Base-by-base conservation (phyloP, 139 green algal species). In the Astrephomene gubernaculifera region DNA sequence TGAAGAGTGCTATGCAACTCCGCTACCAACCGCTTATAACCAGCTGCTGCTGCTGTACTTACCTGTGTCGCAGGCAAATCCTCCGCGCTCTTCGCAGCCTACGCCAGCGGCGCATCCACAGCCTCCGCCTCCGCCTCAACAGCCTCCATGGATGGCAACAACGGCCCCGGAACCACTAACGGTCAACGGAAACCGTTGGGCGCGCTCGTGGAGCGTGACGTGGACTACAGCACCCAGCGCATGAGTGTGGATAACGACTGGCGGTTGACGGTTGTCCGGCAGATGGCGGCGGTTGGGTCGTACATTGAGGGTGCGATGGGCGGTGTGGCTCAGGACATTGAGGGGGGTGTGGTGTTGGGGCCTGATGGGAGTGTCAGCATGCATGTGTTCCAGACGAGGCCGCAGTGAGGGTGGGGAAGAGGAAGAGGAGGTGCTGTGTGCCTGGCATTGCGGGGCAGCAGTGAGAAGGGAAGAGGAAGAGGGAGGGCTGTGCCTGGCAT, bases 351-450 rank as follows among this genome's bases (percentile, higher is more conserved):
- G 22, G 88, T 96, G 54, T 84, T 91, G 24, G 91, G 93, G 33
- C 8, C 87, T 17, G 52, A 88, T 33, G 74, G 74, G 8, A 27
- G 41, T 22, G 2, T 75, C 1, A 21, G 41, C 21, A 10, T 53
- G 12, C 98, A 93, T 65, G 88, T 99, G 22, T 96, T 99, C 82
- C 97, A 99, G 93, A 94, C 95, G 1, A 86, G 97, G 7, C 97
- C 97, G 3, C 97, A 99, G 90, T 85, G 65, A 71, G n/a, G n/a
- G n/a, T n/a, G n/a, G n/a, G n/a, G n/a, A n/a, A n/a, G n/a, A n/a
- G n/a, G n/a, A n/a, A n/a, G n/a, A n/a, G n/a, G n/a, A n/a, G n/a
- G n/a, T n/a, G n/a, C n/a, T n/a, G n/a, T n/a, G n/a, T n/a, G n/a
- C n/a, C n/a, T n/a, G n/a, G n/a, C n/a, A n/a, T n/a, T n/a, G n/a